These are phyloP conservation scores for Zoysia pacifica DNA, from an alignment of 176 grass and related monocot species.

Conservation along the genomic window DNA sequence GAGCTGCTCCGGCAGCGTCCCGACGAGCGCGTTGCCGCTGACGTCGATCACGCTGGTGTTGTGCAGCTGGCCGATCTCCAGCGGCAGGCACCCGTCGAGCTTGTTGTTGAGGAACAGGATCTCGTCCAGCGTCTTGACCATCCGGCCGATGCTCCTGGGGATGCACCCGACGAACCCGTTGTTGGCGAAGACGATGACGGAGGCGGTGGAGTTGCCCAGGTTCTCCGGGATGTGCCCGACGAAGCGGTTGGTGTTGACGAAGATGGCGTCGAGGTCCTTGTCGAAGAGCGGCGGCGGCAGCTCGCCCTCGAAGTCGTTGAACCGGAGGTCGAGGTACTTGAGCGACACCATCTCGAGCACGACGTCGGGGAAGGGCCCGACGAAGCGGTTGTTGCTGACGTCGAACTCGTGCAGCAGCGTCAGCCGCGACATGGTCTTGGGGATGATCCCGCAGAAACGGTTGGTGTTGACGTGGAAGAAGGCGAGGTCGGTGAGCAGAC, in stretches of 20 bases:
- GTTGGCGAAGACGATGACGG: conserved; percentile 48
- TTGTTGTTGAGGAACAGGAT: conserved; percentile 46
- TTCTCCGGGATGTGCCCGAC: conserved; percentile 29
- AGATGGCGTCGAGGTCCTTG: conserved; percentile 50
- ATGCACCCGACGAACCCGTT: conserved; percentile 42
- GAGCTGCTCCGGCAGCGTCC: conserved; percentile 16
- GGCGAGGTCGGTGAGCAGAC: conserved; percentile 50
- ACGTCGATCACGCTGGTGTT: conserved; percentile 36
- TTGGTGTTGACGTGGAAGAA: conserved; percentile 66
- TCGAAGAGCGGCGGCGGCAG: conserved; percentile 45
- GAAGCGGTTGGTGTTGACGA: conserved; percentile 52
- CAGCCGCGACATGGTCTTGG: conserved; percentile 36
- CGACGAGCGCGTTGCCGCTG: conserved; percentile 32
- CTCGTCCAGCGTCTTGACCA: conserved; percentile 49
- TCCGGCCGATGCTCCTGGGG: conserved; percentile 40
- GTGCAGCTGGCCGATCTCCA: conserved; percentile 32
- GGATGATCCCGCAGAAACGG: conserved; percentile 60
- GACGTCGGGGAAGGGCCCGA: conserved; percentile 41
- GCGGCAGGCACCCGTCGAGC: conserved; percentile 41
- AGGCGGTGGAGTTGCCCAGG: conserved; percentile 52
- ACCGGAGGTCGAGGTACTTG: conserved; percentile 51
- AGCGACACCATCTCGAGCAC: conserved; percentile 33
- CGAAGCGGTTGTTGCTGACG: conserved; percentile 57
- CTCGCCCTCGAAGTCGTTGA: conserved; percentile 57
- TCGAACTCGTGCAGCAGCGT: conserved; percentile 45